Evolutionary conservation across 306 rosid genomes (phyloP), one percentile per base, ranked within the genome.

Genomic region (Vicia sativa): DNA sequence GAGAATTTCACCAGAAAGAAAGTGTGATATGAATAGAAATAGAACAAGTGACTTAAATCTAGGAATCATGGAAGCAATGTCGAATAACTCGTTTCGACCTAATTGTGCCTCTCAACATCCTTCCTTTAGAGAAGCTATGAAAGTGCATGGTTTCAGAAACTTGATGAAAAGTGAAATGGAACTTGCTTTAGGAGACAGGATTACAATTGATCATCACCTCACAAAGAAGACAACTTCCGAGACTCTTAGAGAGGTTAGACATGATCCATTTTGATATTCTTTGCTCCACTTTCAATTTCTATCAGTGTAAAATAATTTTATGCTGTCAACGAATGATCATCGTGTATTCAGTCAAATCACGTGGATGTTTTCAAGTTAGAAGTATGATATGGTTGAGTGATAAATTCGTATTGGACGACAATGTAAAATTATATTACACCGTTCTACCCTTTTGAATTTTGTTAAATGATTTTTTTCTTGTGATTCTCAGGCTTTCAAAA

Each of bases 211-310:
- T 6, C 66, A 19, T 29, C 53, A 68, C 34, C 38, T 63, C 15
- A 57, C 41, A 43, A 77, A 58, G 61, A 75, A 49, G 55, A 72
- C 25, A 52, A 19, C 63, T 38, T 64, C 82, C 3, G 61, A 69
- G 43, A 77, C 68, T 11, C 80, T 65, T 38, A 11, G 64, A 75
- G 76, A 86, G 96, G 96, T 86, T 31, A 83, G 63, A 57, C 52
- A 34, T 34, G 9, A 6, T 34, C 9, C 9, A 2, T 34, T 34
- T 34, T 34, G 8, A 7, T 34, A 34, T 6, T 34, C 38, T 41
- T 26, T 62, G 55, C 39, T 26, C 14, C 23, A 39, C 38, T 14
- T 50, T 50, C 14, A 19, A 53, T 14, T 45, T 21, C 21, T 13
- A 6, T 25, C 28, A 25, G 4, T 25, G 28, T 25, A 25, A 25